These are phyloP conservation scores for Daedaleopsis nitida DNA, from an alignment of 768 basidiomycete genomes.

Conservation along the genomic window DNA sequence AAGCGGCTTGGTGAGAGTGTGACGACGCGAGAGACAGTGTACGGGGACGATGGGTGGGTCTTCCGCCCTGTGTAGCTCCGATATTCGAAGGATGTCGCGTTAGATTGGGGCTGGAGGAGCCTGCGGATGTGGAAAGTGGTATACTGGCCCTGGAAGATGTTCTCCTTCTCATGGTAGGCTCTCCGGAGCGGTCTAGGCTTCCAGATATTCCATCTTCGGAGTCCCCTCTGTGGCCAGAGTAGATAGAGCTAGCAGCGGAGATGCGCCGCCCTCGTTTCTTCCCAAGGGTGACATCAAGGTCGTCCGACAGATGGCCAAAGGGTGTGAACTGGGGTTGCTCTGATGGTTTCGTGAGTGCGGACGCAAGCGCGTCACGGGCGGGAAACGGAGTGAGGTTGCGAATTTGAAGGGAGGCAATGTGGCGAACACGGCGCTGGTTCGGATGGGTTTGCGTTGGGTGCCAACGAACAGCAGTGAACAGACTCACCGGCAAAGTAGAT, in stretches of 20 bases:
- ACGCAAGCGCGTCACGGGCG: constrained; percentile 73
- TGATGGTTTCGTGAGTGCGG: constrained; percentile 69
- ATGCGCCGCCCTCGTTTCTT: constrained; percentile 61
- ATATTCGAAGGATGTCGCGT: constrained; percentile 2
- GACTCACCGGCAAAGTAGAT: constrained; percentile 3
- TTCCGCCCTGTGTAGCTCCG: background rate
- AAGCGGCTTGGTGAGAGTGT: constrained; percentile 24
- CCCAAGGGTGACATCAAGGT: constrained; percentile 62
- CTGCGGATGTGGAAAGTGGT: constrained; percentile 7
- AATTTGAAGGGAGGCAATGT: constrained; percentile 72
- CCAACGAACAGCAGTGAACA: too few species aligned
- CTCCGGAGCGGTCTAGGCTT: constrained; percentile 18
- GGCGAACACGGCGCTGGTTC: constrained; percentile 65
- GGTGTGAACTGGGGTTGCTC: constrained; percentile 61
- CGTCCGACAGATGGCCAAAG: constrained; percentile 64
- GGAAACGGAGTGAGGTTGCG: constrained; percentile 86
- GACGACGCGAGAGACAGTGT: constrained; percentile 58
- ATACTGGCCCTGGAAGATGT: constrained; percentile 48
- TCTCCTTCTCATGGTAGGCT: constrained; percentile 43
- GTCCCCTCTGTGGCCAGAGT: constrained; percentile 50
- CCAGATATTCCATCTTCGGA: constrained; percentile 33
- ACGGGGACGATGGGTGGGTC: constrained; percentile 35
- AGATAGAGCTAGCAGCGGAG: constrained; percentile 55
- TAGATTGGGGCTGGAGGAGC: constrained; percentile 28
- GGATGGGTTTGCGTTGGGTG: background rate